phyloP scores from a whole-genome alignment of 2,329 filamentous ascomycete genomes.

The Alternaria alternata region DNA sequence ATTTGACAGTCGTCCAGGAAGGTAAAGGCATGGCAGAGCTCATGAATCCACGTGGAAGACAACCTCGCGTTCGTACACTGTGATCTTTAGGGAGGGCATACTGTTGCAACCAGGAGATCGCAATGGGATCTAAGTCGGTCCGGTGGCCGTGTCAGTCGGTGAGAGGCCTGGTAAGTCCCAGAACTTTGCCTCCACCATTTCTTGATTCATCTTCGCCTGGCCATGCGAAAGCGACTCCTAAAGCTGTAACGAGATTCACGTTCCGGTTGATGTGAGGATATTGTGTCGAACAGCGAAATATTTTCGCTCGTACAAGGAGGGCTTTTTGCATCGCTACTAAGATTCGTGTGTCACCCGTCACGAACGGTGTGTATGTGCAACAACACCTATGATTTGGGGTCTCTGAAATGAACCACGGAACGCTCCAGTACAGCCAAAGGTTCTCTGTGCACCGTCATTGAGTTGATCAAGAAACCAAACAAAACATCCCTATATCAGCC shows the following conservation, averaged over 20 bases:
- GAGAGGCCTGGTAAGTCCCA: background rate
- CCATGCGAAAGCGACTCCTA: background rate
- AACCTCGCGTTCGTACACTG: background rate
- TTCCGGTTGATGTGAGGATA: background rate
- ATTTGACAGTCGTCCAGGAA: background rate
- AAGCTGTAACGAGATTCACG: background rate
- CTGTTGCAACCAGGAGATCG: background rate
- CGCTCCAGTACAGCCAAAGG: background rate
- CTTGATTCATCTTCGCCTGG: background rate
- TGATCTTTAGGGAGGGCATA: background rate
- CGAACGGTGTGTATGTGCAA: background rate
- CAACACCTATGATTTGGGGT: background rate
- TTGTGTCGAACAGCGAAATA: background rate
- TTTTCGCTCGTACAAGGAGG: background rate
- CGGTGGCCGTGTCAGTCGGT: background rate
- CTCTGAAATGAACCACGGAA: background rate
- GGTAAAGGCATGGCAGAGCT: background rate
- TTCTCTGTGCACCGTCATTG: background rate
- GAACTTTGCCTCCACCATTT: background rate
- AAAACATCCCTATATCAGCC: background rate
- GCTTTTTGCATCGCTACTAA: background rate
- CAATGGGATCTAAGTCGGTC: background rate
- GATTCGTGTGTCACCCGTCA: background rate
- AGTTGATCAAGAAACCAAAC: background rate
- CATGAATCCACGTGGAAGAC: background rate